Evolutionary conservation across 2,329 filamentous ascomycete species (phyloP).

Genomic region (Pseudogymnoascus sp.): DNA sequence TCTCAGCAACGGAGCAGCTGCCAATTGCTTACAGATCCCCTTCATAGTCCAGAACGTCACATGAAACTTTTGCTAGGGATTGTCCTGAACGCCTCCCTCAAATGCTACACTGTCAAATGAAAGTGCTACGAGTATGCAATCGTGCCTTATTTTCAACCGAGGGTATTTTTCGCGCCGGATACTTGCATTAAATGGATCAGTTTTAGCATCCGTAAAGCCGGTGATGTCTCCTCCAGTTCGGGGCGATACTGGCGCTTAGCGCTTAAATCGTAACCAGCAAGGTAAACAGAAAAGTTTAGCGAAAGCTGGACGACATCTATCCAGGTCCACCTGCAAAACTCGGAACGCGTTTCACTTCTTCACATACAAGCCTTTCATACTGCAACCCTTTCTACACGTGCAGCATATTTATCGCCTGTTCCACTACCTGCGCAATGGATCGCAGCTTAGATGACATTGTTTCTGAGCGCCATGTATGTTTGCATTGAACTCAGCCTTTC

Average conservation of each 20-base stretch:
- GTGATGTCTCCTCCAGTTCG: not conserved
- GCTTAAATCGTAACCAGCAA: conserved; percentile 9
- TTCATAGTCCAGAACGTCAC: not conserved
- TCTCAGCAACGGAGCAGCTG: not conserved
- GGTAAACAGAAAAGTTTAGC: conserved; percentile 9
- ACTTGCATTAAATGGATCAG: not conserved
- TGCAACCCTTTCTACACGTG: not conserved
- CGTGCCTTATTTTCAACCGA: not conserved
- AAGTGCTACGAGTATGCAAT: not conserved
- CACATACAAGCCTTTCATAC: not conserved
- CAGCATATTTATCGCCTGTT: not conserved
- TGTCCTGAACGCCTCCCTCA: not conserved
- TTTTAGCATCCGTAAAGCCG: not conserved
- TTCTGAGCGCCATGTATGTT: conserved; percentile 48
- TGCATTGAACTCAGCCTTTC: conserved; percentile 10
- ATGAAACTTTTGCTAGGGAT: not conserved
- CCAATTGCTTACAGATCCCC: conserved; percentile 1
- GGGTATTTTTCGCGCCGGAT: not conserved
- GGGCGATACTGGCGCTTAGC: conserved; percentile 6
- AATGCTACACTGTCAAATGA: not conserved
- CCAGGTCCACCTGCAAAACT: conserved; percentile 5
- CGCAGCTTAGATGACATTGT: conserved; percentile 58
- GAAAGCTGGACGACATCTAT: conserved; percentile 4
- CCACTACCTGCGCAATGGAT: conserved; percentile 41
- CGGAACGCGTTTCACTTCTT: conserved; percentile 1